Evolutionary conservation across 1,284 basidiomycete genomes (phyloP).

Genomic region (Heliocybe sulcata): DNA sequence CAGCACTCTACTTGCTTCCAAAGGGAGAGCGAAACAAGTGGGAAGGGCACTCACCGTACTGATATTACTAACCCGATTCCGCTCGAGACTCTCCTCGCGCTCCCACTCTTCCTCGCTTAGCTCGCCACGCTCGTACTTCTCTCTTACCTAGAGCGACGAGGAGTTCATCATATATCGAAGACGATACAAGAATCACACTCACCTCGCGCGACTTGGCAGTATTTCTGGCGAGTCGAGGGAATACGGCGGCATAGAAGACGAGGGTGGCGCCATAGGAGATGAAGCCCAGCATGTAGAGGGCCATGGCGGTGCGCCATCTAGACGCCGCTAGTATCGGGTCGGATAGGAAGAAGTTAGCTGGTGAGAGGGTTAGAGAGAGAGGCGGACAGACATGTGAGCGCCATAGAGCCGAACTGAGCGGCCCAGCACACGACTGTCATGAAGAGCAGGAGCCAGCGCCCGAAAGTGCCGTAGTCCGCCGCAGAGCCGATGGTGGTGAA

Average conservation of each 20-base stretch:
- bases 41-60: constrained; percentile 62
- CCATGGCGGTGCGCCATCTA: constrained; percentile 73
- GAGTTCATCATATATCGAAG: no score
- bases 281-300: constrained; percentile 76
- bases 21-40: no score
- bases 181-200: no score
- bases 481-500: constrained; percentile 80
- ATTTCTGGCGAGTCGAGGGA: constrained; percentile 79
- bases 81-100: constrained; percentile 70
- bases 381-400: constrained; percentile 45
- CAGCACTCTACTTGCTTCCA: neutral
- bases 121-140: constrained; percentile 52
- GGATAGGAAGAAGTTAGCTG: constrained; percentile 3
- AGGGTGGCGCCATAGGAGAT: constrained; percentile 71
- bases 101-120: constrained; percentile 62
- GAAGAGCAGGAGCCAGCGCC: constrained; percentile 67
- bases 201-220: constrained; percentile 60
- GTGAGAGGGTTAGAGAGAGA: constrained; percentile 8
- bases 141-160: no score
- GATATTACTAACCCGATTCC: constrained; percentile 83
- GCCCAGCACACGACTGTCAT: constrained; percentile 76
- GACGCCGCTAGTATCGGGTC: constrained; percentile 53
- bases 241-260: constrained; percentile 78
- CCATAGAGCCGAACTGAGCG: constrained; percentile 72
- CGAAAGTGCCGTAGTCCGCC: constrained; percentile 76